Base-by-base conservation (phyloP, 306 rosid genomes). In the Medicago arabica region DNA sequence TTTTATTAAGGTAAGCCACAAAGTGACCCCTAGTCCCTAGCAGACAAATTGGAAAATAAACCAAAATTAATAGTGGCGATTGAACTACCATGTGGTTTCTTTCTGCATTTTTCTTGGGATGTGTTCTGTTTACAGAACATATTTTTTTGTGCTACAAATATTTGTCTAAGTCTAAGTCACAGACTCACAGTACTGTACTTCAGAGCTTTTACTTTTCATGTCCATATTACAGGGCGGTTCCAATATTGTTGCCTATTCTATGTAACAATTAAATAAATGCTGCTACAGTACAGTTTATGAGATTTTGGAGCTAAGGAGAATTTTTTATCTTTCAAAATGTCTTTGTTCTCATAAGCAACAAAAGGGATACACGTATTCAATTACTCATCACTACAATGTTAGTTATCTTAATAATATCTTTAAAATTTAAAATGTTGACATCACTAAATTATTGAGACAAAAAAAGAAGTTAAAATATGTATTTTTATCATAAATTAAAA, bases 231-330 rank as follows among this genome's bases (percentile, higher is more conserved):
- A 50, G 57, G 57, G 9, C 57, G 57, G 57, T 50, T 50, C 9
- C 57, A 50, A 50, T 50, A 50, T 50, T 50, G n/a, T 50, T 7
- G 10, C 10, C 63, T 10, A 57, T 57, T 57, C 34, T 57, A 57
- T 57, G 63, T 21, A 57, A 57, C 63, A 8, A 10, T 8, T 57
- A 10, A 57, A 21, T 57, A 10, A 57, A 21, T 21, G 36, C 57
- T 50, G 55, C 36, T 57, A 10, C 34, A n/a, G n/a, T n/a, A n/a
- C n/a, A 57, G 34, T 57, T 57, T 57, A 57, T 57, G 31, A 57
- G 36, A 57, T 21, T 57, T 57, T 57, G 34, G 31, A 57, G 36
- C 34, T 57, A 23, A 23, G 9, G 1, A 14, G 7, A 5, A 23
- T 5, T 5, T 10, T 23, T 12, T 58, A 58, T 58, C 38, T 11